Evolutionary conservation across 2,329 filamentous ascomycete genomes (phyloP).

Genomic region (Domatiomyces catenatus): DNA sequence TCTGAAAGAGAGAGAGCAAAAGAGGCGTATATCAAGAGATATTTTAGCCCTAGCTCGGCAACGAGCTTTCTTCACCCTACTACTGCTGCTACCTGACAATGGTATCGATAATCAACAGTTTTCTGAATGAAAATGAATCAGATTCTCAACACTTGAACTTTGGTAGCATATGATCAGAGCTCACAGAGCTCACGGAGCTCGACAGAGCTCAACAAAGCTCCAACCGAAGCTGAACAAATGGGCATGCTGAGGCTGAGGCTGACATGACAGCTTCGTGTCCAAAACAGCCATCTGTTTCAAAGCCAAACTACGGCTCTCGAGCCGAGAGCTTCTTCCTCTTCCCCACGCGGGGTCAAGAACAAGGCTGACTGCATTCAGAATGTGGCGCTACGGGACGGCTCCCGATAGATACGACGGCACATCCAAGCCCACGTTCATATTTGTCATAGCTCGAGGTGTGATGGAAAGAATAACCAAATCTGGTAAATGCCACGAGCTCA

Average conservation of each 20-base stretch:
- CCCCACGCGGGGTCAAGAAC: not conserved
- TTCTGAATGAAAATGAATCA: not conserved
- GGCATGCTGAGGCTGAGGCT: too few relatives aligned
- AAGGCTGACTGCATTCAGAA: not conserved
- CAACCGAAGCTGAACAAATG: too few relatives aligned
- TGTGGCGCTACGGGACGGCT: not conserved
- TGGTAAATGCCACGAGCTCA: not conserved
- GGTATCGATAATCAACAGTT: not conserved
- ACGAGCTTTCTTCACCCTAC: not conserved
- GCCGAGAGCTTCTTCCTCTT: not conserved
- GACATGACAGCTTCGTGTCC: too few relatives aligned
- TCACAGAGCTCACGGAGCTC: too few relatives aligned
- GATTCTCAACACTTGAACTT: not conserved
- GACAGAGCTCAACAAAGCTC: too few relatives aligned
- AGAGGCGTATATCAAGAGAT: not conserved
- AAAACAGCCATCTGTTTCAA: too few relatives aligned
- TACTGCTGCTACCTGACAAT: not conserved
- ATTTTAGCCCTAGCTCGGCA: not conserved
- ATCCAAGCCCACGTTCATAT: not conserved
- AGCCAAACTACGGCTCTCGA: not conserved
- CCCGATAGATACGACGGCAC: not conserved
- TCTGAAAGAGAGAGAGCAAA: not conserved
- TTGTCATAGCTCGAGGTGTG: not conserved
- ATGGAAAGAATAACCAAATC: not conserved
- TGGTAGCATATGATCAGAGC: not conserved